Evolutionary conservation across 257 asterid species (phyloP), one percentile per base, ranked within the genome.

Genomic region (Linderniella brevidens): DNA sequence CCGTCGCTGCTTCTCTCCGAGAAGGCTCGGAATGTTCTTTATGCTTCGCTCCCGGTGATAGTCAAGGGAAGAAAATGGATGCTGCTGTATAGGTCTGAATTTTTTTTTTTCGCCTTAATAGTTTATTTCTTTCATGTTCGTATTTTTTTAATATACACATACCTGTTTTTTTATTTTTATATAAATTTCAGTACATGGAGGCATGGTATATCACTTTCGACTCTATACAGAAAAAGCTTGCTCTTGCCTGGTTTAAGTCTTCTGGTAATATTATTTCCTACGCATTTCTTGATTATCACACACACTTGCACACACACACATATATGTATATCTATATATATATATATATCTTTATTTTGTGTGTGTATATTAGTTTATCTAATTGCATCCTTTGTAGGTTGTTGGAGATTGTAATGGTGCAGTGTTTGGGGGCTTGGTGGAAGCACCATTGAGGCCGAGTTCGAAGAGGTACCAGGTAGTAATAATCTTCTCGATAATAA

Each of bases 151-250:
- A 10, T 39, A 3, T 39, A 11, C 43, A 9, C 15, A 2, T 39
- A 39, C 9, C 3, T 39, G 43, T 9, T 39, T 29, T 58, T 46
- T 46, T 13, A 10, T 45, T 54, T 49, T 67, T 47, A n/a, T n/a
- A n/a, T n/a, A n/a, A n/a, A n/a, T 47, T 50, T 57, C 75, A 88
- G 98, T 73, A 88, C 98, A 53, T 80, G 94, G 94, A 79, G 83
- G 64, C 92, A 84, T 65, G 98, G 98, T 13, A 84, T 84, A 37
- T 88, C 96, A 3, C 92, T 84, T 73, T 76, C 94, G 14, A 84
- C 92, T 3, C 59, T 88, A 68, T 88, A 88, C 59, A 74, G 98
- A 66, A 72, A 93, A 73, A 88, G 96, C 79, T 57, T 75, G 76
- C 81, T 81, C 52, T 84, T 82, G 85, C 92, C 96, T 53, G 98